Percentiles rank a stretch among this genome's conserved stretches.
Evolutionary conservation across 345 rosid species (phyloP).

Genomic region (Gossypium turneri): DNA sequence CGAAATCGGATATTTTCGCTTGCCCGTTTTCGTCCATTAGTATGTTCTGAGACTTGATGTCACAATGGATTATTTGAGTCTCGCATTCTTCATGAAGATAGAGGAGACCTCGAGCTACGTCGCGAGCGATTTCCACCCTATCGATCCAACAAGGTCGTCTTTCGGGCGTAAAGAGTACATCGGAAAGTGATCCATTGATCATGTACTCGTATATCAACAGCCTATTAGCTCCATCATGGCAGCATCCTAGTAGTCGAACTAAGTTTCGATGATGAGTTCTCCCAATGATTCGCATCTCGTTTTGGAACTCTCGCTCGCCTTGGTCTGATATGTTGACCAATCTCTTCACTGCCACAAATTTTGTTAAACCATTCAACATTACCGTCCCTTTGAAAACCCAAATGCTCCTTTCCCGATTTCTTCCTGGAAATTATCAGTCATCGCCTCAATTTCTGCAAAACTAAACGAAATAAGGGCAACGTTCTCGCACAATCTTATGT

Average conservation of each 20-base stretch:
- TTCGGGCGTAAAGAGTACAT: slow-evolving; percentile 18
- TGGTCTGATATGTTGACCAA: slow-evolving; percentile 19
- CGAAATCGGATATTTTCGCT: slow-evolving; percentile 30
- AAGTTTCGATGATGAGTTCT: slow-evolving; percentile 31
- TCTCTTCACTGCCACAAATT: slow-evolving; percentile 28
- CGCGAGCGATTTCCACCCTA: slow-evolving; percentile 21
- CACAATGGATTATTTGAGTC: slow-evolving; percentile 25
- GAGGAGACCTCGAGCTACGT: slow-evolving; percentile 24
- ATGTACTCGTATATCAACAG: slow-evolving; percentile 30
- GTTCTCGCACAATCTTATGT: slow-evolving; percentile 15
- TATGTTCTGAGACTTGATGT: slow-evolving; percentile 28
- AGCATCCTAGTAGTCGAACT: slow-evolving; percentile 19
- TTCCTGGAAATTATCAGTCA: slow-evolving; percentile 23
- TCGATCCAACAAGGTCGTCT: slow-evolving; percentile 11
- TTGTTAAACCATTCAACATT: background rate
- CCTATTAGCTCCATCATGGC: slow-evolving; percentile 10
- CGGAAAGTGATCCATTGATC: slow-evolving; percentile 26
- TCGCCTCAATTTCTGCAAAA: slow-evolving; percentile 16
- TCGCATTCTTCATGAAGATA: slow-evolving; percentile 31
- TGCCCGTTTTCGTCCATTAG: slow-evolving; percentile 16
- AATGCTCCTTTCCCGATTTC: slow-evolving; percentile 30
- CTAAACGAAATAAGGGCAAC: slow-evolving; percentile 13
- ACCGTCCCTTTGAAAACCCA: slow-evolving; percentile 30
- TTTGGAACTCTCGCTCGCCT: slow-evolving; percentile 27
- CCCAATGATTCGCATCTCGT: slow-evolving; percentile 26